Evolutionary conservation across 2,329 filamentous ascomycete species (phyloP).

Genomic region (Trichoderma gracile): DNA sequence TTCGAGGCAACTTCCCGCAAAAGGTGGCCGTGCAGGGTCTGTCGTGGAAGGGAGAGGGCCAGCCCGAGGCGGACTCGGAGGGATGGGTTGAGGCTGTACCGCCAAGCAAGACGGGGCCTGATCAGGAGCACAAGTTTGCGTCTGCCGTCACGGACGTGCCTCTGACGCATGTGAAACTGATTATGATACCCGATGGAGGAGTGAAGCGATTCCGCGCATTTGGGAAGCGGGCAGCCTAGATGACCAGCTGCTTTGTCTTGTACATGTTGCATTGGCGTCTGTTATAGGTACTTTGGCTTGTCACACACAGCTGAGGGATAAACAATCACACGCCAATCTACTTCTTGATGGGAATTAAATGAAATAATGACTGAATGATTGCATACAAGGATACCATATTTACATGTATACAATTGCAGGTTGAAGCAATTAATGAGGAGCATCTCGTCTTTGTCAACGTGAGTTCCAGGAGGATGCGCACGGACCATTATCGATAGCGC

Average conservation of each 20-base stretch:
- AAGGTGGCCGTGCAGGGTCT: conserved; percentile 68
- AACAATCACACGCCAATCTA: too few relatives aligned
- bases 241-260: too few relatives aligned
- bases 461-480: conserved; percentile 11
- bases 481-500: conserved; percentile 22
- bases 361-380: too few relatives aligned
- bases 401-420: too few relatives aligned
- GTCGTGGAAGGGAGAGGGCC: conserved; percentile 53
- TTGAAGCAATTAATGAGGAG: too few relatives aligned
- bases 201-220: conserved; percentile 75
- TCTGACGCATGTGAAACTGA: conserved; percentile 84
- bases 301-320: too few relatives aligned
- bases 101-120: conserved; percentile 69
- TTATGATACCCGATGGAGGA: conserved; percentile 90
- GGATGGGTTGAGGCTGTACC: conserved; percentile 67
- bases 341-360: too few relatives aligned
- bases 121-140: conserved; percentile 69
- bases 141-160: conserved; percentile 56
- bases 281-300: too few relatives aligned
- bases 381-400: too few relatives aligned
- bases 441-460: neutral
- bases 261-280: too few relatives aligned
- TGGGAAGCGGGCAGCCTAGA: conserved; percentile 37
- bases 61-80: conserved; percentile 57
- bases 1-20: conserved; percentile 81